Conservation (phyloP, 257 asterid species). For the Plectranthus barbatus region DNA sequence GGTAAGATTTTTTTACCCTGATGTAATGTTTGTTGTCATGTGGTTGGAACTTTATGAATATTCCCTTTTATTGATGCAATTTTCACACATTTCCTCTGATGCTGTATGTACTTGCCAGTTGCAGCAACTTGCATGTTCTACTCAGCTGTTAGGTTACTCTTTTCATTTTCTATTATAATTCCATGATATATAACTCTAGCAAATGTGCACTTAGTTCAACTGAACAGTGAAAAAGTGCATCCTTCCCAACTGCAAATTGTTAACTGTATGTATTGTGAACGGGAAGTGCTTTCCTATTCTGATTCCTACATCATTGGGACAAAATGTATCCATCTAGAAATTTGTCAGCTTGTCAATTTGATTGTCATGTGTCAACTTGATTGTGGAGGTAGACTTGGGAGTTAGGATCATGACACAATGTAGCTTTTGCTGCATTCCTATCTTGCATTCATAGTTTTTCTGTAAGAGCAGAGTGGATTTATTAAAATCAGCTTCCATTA, state of each 20-base stretch:
- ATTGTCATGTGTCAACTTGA: no score
- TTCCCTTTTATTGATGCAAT: neutral
- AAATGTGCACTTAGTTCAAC: neutral
- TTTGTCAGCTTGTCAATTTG: no score
- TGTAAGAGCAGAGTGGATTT: no score
- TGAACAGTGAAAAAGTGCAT: neutral
- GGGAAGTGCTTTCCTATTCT: no score
- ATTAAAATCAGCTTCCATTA: no score
- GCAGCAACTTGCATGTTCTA: neutral
- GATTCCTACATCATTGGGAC: no score
- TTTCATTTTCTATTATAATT: neutral
- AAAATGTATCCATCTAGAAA: no score
- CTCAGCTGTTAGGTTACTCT: neutral
- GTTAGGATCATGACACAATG: neutral
- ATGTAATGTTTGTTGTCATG: neutral
- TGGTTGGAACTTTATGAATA: neutral
- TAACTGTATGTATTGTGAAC: no score
- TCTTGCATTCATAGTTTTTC: no score
- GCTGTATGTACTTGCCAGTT: neutral
- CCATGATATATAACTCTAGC: neutral
- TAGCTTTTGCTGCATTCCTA: no score
- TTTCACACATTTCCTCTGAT: neutral
- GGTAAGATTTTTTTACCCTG: constrained; percentile 31
- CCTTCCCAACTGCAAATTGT: no score
- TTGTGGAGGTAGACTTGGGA: no score